Base-by-base conservation (phyloP, 441 rosid genomes). In the Codiaeum variegatum region DNA sequence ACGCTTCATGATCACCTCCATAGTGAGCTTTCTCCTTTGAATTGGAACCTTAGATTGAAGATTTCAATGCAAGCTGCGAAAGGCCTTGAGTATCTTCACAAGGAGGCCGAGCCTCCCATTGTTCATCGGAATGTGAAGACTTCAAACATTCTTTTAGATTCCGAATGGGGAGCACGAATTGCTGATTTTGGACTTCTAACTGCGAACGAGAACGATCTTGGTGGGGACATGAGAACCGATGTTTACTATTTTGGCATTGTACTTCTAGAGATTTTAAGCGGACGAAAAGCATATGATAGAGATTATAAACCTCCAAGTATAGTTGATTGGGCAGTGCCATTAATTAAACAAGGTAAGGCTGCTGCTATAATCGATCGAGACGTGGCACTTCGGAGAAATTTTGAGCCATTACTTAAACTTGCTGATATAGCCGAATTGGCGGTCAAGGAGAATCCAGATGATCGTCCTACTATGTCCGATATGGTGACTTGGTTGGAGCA, bases 81-180 rank as follows among this genome's bases (percentile, higher is more conserved):
- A 76, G 97, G 97, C 66, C 86, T 96, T 21, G 96, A 90, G 89
- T 95, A 92, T 80, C 91, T 94, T 55, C 99, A 92, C 85, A 82
- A 71, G 70, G 92, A 92, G 79, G 85, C 83, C 29, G 81, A 79
- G 13, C 95, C 92, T 12, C 85, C 89, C 6, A 79, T 94, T 11
- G 78, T 86, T 55, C 97, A 91, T 68, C 85, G 90, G 0, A 85
- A 90, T 73, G 84, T 94, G 70, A 91, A 88, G 80, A 85, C 85
- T 63, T 88, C 90, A 18, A 94, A 91, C 77, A 86, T 94, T 73
- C 90, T 94, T 40, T 81, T 94, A 79, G 97, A 94, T 71, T 77
- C 88, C 5, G 97, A 88, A 9, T 91, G 94, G 97, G 93, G 85
- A 23, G 99, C 94, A 34, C 69, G 97, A 34, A 85, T 94, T 38